Base-by-base conservation (phyloP, 2,329 filamentous ascomycete genomes). In the Blumeriella jaapii region DNA sequence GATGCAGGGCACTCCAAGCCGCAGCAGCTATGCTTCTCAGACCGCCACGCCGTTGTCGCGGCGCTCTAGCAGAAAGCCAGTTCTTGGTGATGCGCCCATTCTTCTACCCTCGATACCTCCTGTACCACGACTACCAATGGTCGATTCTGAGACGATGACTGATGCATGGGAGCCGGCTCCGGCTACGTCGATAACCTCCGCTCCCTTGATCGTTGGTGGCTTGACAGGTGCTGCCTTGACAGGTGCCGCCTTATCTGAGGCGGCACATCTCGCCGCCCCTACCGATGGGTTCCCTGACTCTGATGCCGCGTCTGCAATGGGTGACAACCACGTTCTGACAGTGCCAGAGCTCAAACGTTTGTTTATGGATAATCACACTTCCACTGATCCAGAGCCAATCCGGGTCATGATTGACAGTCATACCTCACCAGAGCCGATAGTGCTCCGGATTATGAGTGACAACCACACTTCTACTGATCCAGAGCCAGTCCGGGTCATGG, bases 131-230 rank as follows among this genome's bases (percentile, higher is more conserved):
- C 54, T 62, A 6, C 46, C 45, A 13, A 78, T 77, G 71, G 64
- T 76, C 7, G 72, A 78, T 43, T 68, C 62, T 22, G 63, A 67
- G 16, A 69, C 67, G 48, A 75, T 78, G 68, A 78, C 74, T 0
- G 73, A 78, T 5, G 65, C 69, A 1, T 59, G 74, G 38, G 61
- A 61, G 24, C 56, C 66, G 14, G 45, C 46, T 14, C 42, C 49
- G 17, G 22, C 40, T 19, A 44, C 48, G 5, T 45, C 43, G 27
- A 17, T 38, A 14, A 47, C 43, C 24, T 36, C 47, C 30, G 26
- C 49, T 32, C 47, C 52, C 20, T 25, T 38, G 13, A 5, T 45
- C 11, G 39, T 41, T 28, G 42, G 31, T 12, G 41, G 39, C 5
- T 31, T 48, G 12, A 39, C 44, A 20, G 51, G 48, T 23, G 38